Evolutionary conservation across 2,329 filamentous ascomycete species (phyloP), one percentile per base, ranked within the genome.

Genomic region (Neofusicoccum umdonicola): DNA sequence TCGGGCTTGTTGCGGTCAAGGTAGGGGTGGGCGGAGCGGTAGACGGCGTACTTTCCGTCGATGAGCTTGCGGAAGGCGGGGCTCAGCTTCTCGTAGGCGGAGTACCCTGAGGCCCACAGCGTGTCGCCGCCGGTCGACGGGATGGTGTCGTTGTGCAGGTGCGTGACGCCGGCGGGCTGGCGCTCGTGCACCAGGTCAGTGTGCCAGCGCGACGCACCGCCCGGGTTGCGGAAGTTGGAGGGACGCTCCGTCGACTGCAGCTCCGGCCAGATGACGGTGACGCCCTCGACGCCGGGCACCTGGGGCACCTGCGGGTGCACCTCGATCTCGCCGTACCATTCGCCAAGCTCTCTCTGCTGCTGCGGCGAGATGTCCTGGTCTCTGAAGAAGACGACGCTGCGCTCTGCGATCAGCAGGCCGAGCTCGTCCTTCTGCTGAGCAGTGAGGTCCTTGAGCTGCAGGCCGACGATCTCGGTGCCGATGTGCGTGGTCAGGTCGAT

Each of bases 61-160:
- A 91, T 89, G 61, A 91, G 85, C 72, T 85, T 85, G 45, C 89
- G 87, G 77, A 92, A 91, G 2, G 80, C 84, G 0, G 88, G 89
- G 1, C 87, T 89, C 0, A 91, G 82, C 76, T 91, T 91, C 75
- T 90, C 88, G 69, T 92, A 92, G 0, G 89, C 89, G 0, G 85
- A 80, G 71, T 91, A 91, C 1, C 89, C 88, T 65, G 83, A 87
- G 0, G 89, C 87, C 89, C 89, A 92, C 0, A 91, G 82, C 0
- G 89, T 91, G 73, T 92, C 89, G 11, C 89, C 89, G 1, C 89
- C 89, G 0, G 86, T 72, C 0, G 80, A 81, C 0, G 88, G 88
- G 0, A 91, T 80, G 0, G 87, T 88, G 72, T 90, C 88, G 63
- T 90, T 90, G 76, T 90, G 87, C 5, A 90, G 79, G 72, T 90